Percentiles rank a stretch among this genome's conserved stretches.
Evolutionary conservation across 352 stramenopile genomes (phyloP).

Genomic region (Saprolegnia diclina): DNA sequence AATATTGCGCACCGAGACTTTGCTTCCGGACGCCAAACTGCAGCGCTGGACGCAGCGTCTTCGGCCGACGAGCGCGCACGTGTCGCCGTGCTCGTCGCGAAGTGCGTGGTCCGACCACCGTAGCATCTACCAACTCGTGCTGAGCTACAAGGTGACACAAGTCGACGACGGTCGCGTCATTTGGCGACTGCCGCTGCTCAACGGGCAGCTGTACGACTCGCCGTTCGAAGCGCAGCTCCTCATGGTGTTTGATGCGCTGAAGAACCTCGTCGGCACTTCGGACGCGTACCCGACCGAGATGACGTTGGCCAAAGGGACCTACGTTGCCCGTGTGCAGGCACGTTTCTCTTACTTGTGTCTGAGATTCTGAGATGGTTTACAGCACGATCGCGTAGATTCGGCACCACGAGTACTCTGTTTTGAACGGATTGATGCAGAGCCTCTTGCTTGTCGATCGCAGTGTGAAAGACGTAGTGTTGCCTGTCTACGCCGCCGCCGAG

Average conservation of each 20-base stretch:
- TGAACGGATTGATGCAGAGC: conserved; percentile 79
- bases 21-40: conserved; percentile 56
- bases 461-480: conserved; percentile 63
- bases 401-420: conserved; percentile 70
- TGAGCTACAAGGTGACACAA: conserved; percentile 71
- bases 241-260: conserved; percentile 91
- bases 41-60: conserved; percentile 83
- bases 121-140: conserved; percentile 83
- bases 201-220: conserved; percentile 89
- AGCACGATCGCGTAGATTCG: conserved; percentile 36
- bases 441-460: conserved; percentile 61
- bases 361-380: background rate
- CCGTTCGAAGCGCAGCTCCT: conserved; percentile 89
- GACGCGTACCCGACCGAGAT: conserved; percentile 82
- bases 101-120: conserved; percentile 79
- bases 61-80: conserved; percentile 65
- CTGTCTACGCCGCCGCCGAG: conserved; percentile 60
- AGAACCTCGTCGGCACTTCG: conserved; percentile 79
- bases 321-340: conserved; percentile 60
- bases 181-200: conserved; percentile 65
- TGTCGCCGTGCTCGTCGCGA: conserved; percentile 66
- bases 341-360: background rate
- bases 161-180: conserved; percentile 52
- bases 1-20: background rate
- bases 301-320: conserved; percentile 66